These are phyloP conservation scores for Pythium pyrilobum DNA, from an alignment of 352 stramenopile genomes.

Conservation along the genomic window DNA sequence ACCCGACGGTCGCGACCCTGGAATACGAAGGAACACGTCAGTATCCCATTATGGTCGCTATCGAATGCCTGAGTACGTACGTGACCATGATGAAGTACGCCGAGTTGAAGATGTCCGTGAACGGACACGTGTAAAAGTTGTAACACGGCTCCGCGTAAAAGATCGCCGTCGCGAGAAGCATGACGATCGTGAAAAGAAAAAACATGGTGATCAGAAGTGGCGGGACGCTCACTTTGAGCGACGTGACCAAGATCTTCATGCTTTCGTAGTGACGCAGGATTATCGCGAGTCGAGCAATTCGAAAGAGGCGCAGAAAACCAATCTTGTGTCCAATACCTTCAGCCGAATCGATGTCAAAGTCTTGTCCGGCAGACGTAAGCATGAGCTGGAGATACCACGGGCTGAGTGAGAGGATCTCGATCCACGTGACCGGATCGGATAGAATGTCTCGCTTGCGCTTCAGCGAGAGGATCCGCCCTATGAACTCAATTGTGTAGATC, in stretches of 20 bases:
- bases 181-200: slow-evolving; percentile 72
- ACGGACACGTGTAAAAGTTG: slow-evolving; percentile 65
- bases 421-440: slow-evolving; percentile 35
- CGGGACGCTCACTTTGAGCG: slow-evolving; percentile 49
- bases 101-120: slow-evolving; percentile 83
- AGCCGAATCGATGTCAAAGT: slow-evolving; percentile 21
- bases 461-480: slow-evolving; percentile 25
- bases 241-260: slow-evolving; percentile 50
- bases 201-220: slow-evolving; percentile 63
- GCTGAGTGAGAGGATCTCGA: slow-evolving; percentile 49
- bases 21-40: neutral
- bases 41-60: neutral
- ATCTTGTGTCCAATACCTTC: slow-evolving; percentile 22
- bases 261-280: slow-evolving; percentile 57
- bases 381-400: slow-evolving; percentile 51
- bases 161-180: slow-evolving; percentile 66
- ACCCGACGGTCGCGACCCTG: slow-evolving; percentile 73
- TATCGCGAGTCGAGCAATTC: slow-evolving; percentile 38
- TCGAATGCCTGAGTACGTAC: slow-evolving; percentile 25
- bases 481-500: slow-evolving; percentile 56
- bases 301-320: slow-evolving; percentile 42
- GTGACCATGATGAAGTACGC: slow-evolving; percentile 83
- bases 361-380: neutral
- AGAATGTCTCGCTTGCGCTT: slow-evolving; percentile 27
- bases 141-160: slow-evolving; percentile 79